Evolutionary conservation across 2,329 filamentous ascomycete species (phyloP).

Genomic region (Sphaerulina populicola): DNA sequence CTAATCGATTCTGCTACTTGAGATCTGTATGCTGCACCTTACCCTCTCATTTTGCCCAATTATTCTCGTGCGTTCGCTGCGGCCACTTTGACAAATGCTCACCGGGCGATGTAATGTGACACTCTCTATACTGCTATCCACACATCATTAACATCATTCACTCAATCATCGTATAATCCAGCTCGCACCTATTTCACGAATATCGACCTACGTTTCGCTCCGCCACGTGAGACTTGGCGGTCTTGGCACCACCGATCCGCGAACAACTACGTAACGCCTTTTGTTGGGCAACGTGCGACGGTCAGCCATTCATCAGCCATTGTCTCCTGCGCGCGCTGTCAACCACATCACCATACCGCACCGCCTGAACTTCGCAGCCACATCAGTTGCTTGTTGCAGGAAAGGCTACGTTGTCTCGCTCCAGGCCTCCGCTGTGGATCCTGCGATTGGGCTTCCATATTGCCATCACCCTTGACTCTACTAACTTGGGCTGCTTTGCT

Average conservation of each 20-base stretch:
- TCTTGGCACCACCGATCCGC: not conserved
- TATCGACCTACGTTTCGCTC: not conserved
- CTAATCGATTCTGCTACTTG: too few species aligned
- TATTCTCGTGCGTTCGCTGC: too few species aligned
- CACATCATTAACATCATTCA: too few species aligned
- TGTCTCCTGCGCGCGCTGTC: not conserved
- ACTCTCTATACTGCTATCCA: too few species aligned
- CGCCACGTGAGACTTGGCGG: not conserved
- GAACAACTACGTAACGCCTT: not conserved
- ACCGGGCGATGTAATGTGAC: too few species aligned
- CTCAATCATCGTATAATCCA: not conserved
- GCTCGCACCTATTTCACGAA: not conserved
- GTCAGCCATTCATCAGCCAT: not conserved
- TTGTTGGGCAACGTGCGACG: not conserved
- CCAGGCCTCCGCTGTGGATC: not conserved
- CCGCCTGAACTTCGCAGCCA: too few species aligned
- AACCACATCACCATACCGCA: too few species aligned
- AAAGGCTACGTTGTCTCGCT: not conserved
- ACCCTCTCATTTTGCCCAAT: too few species aligned
- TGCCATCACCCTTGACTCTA: not conserved
- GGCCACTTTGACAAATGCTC: too few species aligned
- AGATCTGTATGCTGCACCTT: too few species aligned
- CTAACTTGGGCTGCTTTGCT: constrained; percentile 6
- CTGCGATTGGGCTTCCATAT: constrained; percentile 1
- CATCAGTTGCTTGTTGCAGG: not conserved